A percentile compares a stretch with the other conserved stretches of the same genome.
These are phyloP conservation scores for Fusarium secorum DNA, from an alignment of 2,329 filamentous ascomycete genomes.

Conservation along the genomic window DNA sequence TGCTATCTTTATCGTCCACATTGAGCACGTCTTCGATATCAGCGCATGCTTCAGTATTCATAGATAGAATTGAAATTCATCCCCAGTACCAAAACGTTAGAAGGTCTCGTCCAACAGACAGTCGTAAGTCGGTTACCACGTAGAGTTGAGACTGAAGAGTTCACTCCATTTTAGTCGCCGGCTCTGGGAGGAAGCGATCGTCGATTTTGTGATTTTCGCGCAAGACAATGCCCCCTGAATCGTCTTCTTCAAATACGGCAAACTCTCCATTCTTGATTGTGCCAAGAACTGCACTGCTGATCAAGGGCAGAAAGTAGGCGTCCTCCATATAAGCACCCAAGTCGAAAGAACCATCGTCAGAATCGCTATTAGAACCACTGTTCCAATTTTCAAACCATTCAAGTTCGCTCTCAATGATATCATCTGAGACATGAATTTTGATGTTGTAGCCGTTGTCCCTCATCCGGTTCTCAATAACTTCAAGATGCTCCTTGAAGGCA, in stretches of 20 bases:
- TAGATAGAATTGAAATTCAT: not conserved
- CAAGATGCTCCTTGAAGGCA: not conserved
- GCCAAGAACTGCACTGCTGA: rapidly evolving
- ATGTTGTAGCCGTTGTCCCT: not conserved
- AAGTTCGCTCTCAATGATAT: rapidly evolving
- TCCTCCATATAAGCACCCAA: rapidly evolving
- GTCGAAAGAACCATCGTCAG: rapidly evolving
- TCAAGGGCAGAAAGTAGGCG: rapidly evolving
- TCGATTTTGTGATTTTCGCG: not conserved
- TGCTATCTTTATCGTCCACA: not conserved
- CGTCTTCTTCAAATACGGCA: not conserved
- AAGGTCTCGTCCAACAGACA: no score
- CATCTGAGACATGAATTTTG: not conserved
- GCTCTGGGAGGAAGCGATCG: not conserved
- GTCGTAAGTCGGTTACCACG: not conserved
- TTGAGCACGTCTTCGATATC: not conserved
- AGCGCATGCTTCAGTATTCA: not conserved
- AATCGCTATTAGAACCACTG: not conserved
- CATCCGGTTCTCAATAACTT: not conserved
- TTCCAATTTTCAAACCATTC: rapidly evolving
- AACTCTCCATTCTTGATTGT: not conserved
- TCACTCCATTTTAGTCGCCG: rapidly evolving
- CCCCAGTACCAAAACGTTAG: rapidly evolving
- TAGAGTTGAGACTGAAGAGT: not conserved
- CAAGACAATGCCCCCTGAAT: rapidly evolving